Percentiles rank a stretch among this genome's conserved stretches.
Evolutionary conservation across 495 filamentous ascomycete genomes (phyloP).

Genomic region (Aspergillus sclerotioniger): DNA sequence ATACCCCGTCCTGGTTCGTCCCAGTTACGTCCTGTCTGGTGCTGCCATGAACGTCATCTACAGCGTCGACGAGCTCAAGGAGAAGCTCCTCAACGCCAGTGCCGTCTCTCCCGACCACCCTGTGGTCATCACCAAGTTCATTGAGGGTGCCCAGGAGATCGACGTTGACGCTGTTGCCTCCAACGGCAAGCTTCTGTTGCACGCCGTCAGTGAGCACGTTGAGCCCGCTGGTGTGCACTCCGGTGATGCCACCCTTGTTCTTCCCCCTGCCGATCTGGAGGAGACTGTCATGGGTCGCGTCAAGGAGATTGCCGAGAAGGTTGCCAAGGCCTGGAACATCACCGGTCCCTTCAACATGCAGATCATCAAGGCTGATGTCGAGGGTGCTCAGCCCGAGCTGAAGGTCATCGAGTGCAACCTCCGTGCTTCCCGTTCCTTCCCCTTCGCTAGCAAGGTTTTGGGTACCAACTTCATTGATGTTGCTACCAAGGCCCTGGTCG

Average conservation of each 20-base stretch:
- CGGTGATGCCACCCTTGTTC: slow-evolving; percentile 88
- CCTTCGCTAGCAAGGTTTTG: slow-evolving; percentile 94
- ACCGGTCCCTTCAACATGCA: slow-evolving; percentile 99
- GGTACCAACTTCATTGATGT: slow-evolving; percentile 97
- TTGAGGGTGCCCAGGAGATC: slow-evolving; percentile 95
- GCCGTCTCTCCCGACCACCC: slow-evolving; percentile 95
- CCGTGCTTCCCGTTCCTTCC: slow-evolving; percentile 95
- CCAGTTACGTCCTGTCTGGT: slow-evolving; percentile 93
- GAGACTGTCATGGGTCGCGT: slow-evolving; percentile 73
- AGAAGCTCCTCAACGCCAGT: slow-evolving; percentile 82
- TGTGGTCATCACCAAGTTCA: slow-evolving; percentile 98
- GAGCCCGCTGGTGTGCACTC: slow-evolving; percentile 97
- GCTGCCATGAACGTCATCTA: slow-evolving; percentile 98
- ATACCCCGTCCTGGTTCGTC: slow-evolving; percentile 91
- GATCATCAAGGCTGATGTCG: slow-evolving; percentile 85
- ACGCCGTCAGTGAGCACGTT: slow-evolving; percentile 94
- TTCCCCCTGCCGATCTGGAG: slow-evolving; percentile 79
- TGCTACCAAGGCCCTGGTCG: slow-evolving; percentile 88
- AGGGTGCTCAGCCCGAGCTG: slow-evolving; percentile 67
- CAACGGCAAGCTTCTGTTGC: slow-evolving; percentile 79
- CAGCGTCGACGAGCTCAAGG: slow-evolving; percentile 79
- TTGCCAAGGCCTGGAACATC: slow-evolving; percentile 94
- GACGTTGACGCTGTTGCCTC: slow-evolving; percentile 95
- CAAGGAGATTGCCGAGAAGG: slow-evolving; percentile 93
- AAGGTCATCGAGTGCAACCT: slow-evolving; percentile 99